Evolutionary conservation across 495 filamentous ascomycete genomes (phyloP), one percentile per base, ranked within the genome.

Genomic region (Podospora appendiculata): DNA sequence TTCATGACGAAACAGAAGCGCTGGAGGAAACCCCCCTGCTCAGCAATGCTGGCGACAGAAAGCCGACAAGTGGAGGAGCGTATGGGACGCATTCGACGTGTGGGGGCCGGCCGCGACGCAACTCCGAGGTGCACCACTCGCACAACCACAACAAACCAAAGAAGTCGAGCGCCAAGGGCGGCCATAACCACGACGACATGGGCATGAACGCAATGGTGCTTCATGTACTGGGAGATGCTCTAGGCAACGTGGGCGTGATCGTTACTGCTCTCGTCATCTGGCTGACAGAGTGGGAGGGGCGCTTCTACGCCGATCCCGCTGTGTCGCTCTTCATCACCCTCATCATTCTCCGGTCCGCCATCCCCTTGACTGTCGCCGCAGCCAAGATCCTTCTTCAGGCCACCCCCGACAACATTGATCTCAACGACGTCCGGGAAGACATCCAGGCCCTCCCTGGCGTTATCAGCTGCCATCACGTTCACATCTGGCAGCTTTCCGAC

Each of bases 171-270:
- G 78, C 79, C 41, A 77, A 82, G 10, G 79, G 85, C 56, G 78
- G 82, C 25, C 89, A 94, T 68, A 83, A 72, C 14, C 91, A 96
- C 62, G 79, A 71, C 34, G 93, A 97, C 59, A 87, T 97, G 66
- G 95, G 95, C 70, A 97, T 98, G 93, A 88, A 89, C 32, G 93
- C 92, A 58, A 92, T 98, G 69, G 85, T 98, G 68, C 80, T 98
- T 7, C 93, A 98, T 61, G 93, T 98, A 35, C 79, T 96, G 69
- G 93, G 93, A 16, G 93, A 99, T 69, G 93, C 93, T 0, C 81
- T 99, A 8, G 94, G 94, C 53, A 99, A 99, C 58, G 83, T 99
- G 48, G 93, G 94, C 55, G 93, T 99, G 48, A 99, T 99, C 45
- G 76, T 74, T n/a, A 90, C 91, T 7, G 93, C 93, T 0, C 80